Evolutionary conservation across 2,329 filamentous ascomycete species (phyloP).

Genomic region (Lasiodiplodia gonubiensis): DNA sequence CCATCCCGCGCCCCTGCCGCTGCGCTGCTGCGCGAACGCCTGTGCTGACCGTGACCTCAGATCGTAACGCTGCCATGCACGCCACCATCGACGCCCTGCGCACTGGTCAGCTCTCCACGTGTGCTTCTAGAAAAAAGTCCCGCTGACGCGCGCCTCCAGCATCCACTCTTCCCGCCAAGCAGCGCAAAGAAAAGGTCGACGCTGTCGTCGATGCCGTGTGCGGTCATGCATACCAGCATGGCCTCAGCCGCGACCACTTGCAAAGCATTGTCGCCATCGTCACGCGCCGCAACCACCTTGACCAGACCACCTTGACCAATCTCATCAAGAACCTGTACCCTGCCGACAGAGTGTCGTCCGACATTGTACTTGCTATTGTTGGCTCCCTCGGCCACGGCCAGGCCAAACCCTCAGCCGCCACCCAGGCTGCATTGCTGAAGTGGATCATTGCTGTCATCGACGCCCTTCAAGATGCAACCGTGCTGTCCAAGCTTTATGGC

Average conservation of each 20-base stretch:
- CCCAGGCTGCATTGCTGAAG: constrained; percentile 73
- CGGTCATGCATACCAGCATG: constrained; percentile 69
- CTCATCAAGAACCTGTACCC: constrained; percentile 80
- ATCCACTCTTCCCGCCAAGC: constrained; percentile 63
- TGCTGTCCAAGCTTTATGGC: constrained; percentile 73
- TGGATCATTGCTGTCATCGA: constrained; percentile 83
- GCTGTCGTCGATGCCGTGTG: constrained; percentile 67
- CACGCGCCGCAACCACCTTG: constrained; percentile 70
- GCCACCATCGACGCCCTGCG: constrained; percentile 46
- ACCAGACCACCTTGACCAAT: constrained; percentile 73
- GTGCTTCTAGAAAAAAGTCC: constrained; percentile 20
- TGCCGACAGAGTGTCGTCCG: constrained; percentile 64
- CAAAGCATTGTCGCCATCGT: constrained; percentile 69
- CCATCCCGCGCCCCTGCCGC: constrained; percentile 17
- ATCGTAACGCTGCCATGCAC: constrained; percentile 24
- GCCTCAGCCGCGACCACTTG: constrained; percentile 67
- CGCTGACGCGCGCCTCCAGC: constrained; percentile 42
- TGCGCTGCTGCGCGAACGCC: constrained; percentile 30
- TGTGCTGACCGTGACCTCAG: constrained; percentile 21
- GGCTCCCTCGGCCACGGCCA: constrained; percentile 78
- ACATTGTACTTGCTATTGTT: constrained; percentile 69
- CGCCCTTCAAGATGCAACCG: constrained; percentile 65
- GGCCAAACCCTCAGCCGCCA: constrained; percentile 72
- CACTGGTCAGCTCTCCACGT: constrained; percentile 38
- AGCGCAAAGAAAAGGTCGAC: constrained; percentile 67